These are phyloP conservation scores for Tuber aestivum DNA, from an alignment of 495 filamentous ascomycete species.

Conservation along the genomic window DNA sequence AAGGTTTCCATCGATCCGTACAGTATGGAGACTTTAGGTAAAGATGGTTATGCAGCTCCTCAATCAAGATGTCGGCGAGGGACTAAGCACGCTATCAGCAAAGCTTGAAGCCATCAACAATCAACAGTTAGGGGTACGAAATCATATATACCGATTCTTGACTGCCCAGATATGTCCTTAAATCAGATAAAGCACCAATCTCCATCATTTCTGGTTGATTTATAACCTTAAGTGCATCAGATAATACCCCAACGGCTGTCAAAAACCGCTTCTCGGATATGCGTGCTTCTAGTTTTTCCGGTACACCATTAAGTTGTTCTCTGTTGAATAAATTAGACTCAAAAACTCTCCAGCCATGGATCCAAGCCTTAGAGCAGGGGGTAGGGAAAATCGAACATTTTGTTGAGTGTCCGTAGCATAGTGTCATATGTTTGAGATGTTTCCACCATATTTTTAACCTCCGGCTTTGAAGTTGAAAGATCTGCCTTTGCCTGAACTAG, in stretches of 20 bases:
- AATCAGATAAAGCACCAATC: conserved; percentile 80
- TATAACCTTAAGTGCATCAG: conserved; percentile 74
- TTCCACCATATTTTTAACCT: conserved; percentile 77
- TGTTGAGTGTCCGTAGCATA: conserved; percentile 73
- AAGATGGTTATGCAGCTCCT: conserved; percentile 94
- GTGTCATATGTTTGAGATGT: conserved; percentile 87
- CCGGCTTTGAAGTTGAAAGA: conserved; percentile 79
- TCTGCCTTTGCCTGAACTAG: conserved; percentile 74
- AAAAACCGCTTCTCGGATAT: conserved; percentile 96
- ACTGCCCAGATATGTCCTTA: conserved; percentile 81
- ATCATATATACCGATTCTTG: conserved; percentile 64
- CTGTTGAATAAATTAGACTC: conserved; percentile 33
- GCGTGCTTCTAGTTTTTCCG: conserved; percentile 82
- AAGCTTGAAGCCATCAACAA: neutral
- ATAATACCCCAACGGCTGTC: conserved; percentile 82
- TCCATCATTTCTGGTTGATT: conserved; percentile 82
- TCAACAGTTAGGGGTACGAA: neutral
- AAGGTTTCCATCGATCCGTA: conserved; percentile 83
- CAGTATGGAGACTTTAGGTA: conserved; percentile 97
- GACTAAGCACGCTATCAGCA: conserved; percentile 46
- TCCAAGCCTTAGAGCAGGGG: neutral
- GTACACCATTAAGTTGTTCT: conserved; percentile 81
- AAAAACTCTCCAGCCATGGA: neutral
- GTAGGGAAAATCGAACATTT: conserved; percentile 50
- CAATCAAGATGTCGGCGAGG: conserved; percentile 86